Evolutionary conservation across 2,329 filamentous ascomycete genomes (phyloP).

Genomic region (Lasiodiplodia theobromae): DNA sequence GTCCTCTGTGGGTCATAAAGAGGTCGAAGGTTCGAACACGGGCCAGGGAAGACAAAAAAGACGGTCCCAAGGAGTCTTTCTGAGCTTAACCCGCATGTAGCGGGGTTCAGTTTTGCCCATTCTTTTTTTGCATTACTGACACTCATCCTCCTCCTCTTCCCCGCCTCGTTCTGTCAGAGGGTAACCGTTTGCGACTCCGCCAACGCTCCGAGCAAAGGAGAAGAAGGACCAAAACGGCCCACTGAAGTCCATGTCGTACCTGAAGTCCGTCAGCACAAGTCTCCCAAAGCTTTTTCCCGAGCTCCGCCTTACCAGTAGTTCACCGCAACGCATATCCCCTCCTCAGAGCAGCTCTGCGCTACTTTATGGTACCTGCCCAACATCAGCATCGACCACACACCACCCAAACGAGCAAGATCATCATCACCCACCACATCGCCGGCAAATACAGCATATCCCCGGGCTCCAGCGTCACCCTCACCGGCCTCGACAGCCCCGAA

Average conservation of each 20-base stretch:
- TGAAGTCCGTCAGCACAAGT: neutral
- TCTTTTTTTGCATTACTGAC: too few relatives aligned
- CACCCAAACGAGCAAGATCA: constrained; percentile 4
- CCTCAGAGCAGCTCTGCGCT: constrained; percentile 70
- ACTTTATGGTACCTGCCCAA: constrained; percentile 76
- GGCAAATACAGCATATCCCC: constrained; percentile 86
- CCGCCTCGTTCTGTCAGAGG: neutral
- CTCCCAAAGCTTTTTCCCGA: too few relatives aligned
- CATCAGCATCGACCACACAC: neutral
- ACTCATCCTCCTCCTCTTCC: neutral
- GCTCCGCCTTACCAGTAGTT: constrained; percentile 69
- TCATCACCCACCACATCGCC: constrained; percentile 71
- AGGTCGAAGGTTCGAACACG: too few relatives aligned
- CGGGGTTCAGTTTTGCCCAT: too few relatives aligned
- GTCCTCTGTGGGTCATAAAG: too few relatives aligned
- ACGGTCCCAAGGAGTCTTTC: too few relatives aligned
- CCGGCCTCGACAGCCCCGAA: constrained; percentile 65
- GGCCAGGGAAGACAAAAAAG: too few relatives aligned
- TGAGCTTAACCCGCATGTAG: too few relatives aligned
- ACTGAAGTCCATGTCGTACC: constrained; percentile 80
- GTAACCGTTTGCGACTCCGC: constrained; percentile 28
- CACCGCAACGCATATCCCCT: constrained; percentile 77
- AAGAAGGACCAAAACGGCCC: constrained; percentile 71
- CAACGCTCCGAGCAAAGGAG: constrained; percentile 56
- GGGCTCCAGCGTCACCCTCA: constrained; percentile 72